Evolutionary conservation across 768 basidiomycete genomes (phyloP).

Genomic region (Piloderma croceum): DNA sequence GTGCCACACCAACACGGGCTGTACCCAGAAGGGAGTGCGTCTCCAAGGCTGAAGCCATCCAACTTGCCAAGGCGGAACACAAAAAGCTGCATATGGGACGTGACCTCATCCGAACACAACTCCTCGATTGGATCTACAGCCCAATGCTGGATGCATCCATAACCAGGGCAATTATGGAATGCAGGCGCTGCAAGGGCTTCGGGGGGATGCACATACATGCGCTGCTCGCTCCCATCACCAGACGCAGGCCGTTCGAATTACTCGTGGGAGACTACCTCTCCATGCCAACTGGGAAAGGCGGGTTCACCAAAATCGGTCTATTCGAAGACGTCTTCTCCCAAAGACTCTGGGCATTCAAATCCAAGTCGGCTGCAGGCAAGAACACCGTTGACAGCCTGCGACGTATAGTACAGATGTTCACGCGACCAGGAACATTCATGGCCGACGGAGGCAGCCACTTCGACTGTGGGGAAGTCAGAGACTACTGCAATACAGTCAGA

Average conservation of each 20-base stretch:
- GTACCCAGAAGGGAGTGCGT: slow-evolving; percentile 20
- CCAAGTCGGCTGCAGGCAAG: slow-evolving; percentile 8
- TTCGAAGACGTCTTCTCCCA: slow-evolving; percentile 16
- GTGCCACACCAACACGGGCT: neutral
- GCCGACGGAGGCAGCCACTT: slow-evolving; percentile 23
- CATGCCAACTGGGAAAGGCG: slow-evolving; percentile 12
- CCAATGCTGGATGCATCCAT: slow-evolving; percentile 8
- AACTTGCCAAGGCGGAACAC: slow-evolving; percentile 10
- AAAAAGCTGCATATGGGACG: slow-evolving; percentile 4
- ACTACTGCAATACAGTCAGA: slow-evolving; percentile 8
- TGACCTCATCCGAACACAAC: slow-evolving; percentile 6
- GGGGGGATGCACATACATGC: slow-evolving; percentile 14
- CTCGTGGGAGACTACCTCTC: slow-evolving; percentile 18
- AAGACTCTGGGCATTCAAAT: slow-evolving; percentile 19
- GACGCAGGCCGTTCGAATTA: slow-evolving; percentile 15
- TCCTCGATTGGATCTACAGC: slow-evolving; percentile 11
- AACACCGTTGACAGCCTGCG: slow-evolving; percentile 9
- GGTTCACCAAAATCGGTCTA: slow-evolving; percentile 8
- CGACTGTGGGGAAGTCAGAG: slow-evolving; percentile 11
- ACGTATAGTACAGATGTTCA: slow-evolving; percentile 11
- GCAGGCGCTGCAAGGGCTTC: slow-evolving; percentile 18
- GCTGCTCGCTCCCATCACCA: slow-evolving; percentile 16
- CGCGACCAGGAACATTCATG: slow-evolving; percentile 15
- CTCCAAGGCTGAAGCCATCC: slow-evolving; percentile 19
- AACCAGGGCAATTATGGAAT: slow-evolving; percentile 7